phyloP scores from a whole-genome alignment of 371 early-diverging fungal genomes.

The Nematocida sp. region DNA sequence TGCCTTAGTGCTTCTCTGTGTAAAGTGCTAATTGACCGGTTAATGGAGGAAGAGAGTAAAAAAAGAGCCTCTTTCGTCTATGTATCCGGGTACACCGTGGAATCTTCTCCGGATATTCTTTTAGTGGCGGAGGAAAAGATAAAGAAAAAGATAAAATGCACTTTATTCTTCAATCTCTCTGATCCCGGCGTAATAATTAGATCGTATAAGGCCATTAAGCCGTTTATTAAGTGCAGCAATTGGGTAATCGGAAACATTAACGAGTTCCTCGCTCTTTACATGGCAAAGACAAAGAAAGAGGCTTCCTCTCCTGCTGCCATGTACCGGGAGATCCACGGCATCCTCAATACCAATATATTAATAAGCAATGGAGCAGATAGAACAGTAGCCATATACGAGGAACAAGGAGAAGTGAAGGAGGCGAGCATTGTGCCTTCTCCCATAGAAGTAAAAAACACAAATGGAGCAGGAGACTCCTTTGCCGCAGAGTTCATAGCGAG shows the following conservation, averaged over 20 bases:
- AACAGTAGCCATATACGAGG: neutral
- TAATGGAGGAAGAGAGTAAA: neutral
- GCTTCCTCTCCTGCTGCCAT: no score
- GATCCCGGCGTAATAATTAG: slow-evolving; percentile 43
- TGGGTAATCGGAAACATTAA: slow-evolving; percentile 47
- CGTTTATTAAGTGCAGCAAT: slow-evolving; percentile 21
- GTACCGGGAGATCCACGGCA: no score
- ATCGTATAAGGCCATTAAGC: neutral
- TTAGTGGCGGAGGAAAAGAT: neutral
- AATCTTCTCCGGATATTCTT: neutral
- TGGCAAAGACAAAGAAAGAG: no score
- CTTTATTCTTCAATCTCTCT: slow-evolving; percentile 23
- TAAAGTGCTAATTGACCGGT: neutral
- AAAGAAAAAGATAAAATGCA: no score
- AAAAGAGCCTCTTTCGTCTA: slow-evolving; percentile 1
- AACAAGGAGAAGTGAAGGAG: neutral
- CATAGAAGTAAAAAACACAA: slow-evolving; percentile 35
- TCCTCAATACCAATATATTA: no score
- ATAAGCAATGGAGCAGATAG: neutral
- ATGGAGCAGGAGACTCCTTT: slow-evolving; percentile 44
- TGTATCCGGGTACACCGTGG: slow-evolving; percentile 42
- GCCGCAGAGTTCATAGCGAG: slow-evolving; percentile 33
- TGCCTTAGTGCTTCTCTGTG: no score
- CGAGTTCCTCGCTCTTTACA: slow-evolving; percentile 22
- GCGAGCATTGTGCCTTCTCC: neutral